phyloP scores from a whole-genome alignment of 2,329 filamentous ascomycete genomes.

The Clonostachys rhizophaga region DNA sequence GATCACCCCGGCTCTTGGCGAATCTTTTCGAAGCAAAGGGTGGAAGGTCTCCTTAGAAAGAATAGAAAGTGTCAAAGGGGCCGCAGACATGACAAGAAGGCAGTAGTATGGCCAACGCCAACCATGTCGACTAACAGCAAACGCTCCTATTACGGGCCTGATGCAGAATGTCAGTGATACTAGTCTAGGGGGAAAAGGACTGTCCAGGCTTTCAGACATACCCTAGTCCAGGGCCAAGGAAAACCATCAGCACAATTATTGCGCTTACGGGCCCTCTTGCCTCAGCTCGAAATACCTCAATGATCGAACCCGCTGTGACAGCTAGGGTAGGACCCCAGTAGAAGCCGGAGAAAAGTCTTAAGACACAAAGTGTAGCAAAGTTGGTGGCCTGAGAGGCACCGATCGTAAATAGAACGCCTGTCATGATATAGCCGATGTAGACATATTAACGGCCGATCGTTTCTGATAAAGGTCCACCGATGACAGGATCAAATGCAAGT shows the following conservation, averaged over 20 bases:
- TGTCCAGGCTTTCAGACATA: background rate
- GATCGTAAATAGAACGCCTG: conserved; percentile 50
- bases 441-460: conserved; percentile 48
- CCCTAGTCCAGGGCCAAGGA: conserved; percentile 47
- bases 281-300: conserved; percentile 39
- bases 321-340: conserved; percentile 42
- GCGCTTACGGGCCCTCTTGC: conserved; percentile 34
- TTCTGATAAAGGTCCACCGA: conserved; percentile 56
- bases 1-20: conserved; percentile 24
- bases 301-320: conserved; percentile 41
- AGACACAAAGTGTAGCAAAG: conserved; percentile 45
- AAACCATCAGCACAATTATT: conserved; percentile 44
- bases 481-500: conserved; percentile 52
- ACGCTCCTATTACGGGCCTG: conserved; percentile 43
- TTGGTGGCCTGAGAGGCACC: conserved; percentile 46
- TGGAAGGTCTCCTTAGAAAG: conserved; percentile 53
- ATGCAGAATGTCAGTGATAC: too few relatives aligned
- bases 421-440: conserved; percentile 37
- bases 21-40: conserved; percentile 36
- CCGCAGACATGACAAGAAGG: conserved; percentile 33
- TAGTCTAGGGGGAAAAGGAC: too few relatives aligned
- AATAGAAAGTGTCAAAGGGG: conserved; percentile 21
- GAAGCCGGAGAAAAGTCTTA: conserved; percentile 53
- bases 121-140: conserved; percentile 33
- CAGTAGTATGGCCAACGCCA: conserved; percentile 48